Percentiles rank a stretch among this genome's conserved stretches.
Evolutionary conservation across 1,284 basidiomycete genomes (phyloP).

Genomic region (Sanghuangporus weigelae): DNA sequence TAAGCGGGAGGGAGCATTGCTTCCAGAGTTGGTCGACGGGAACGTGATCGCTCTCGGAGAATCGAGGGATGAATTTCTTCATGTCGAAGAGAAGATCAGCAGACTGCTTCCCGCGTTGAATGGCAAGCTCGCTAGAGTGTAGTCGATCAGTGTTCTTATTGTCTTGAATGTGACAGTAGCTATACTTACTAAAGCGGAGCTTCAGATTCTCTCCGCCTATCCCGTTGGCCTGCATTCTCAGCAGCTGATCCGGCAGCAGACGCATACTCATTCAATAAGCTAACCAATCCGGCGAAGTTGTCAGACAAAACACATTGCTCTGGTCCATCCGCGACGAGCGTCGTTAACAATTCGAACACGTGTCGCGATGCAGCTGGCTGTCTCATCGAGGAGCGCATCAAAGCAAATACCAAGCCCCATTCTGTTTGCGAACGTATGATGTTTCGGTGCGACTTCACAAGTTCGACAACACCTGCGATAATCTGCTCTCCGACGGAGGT

Average conservation of each 20-base stretch:
- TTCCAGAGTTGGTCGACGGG: slow-evolving; percentile 65
- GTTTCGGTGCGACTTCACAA: slow-evolving; percentile 70
- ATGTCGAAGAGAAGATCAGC: slow-evolving; percentile 77
- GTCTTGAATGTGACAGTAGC: too few species aligned
- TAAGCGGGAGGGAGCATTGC: slow-evolving; percentile 74
- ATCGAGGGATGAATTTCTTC: slow-evolving; percentile 53
- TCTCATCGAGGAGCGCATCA: slow-evolving; percentile 82
- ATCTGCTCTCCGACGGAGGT: slow-evolving; percentile 88
- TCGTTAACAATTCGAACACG: slow-evolving; percentile 73
- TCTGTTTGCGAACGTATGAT: slow-evolving; percentile 89
- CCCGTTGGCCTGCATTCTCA: slow-evolving; percentile 49
- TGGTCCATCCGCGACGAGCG: slow-evolving; percentile 54
- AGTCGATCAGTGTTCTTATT: neutral
- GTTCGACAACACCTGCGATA: slow-evolving; percentile 74
- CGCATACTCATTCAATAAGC: slow-evolving; percentile 85
- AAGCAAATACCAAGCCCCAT: slow-evolving; percentile 89
- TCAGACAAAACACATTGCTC: slow-evolving; percentile 64
- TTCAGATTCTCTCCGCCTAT: slow-evolving; percentile 49
- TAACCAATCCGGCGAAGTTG: slow-evolving; percentile 79
- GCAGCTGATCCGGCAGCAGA: slow-evolving; percentile 60
- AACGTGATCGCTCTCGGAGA: slow-evolving; percentile 46
- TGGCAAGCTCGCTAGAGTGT: slow-evolving; percentile 57
- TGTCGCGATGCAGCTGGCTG: slow-evolving; percentile 86
- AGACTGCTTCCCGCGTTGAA: slow-evolving; percentile 79
- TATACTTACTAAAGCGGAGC: slow-evolving; percentile 14